Conservation (phyloP, 169 alveolate species). For the Babesia ovis region DNA sequence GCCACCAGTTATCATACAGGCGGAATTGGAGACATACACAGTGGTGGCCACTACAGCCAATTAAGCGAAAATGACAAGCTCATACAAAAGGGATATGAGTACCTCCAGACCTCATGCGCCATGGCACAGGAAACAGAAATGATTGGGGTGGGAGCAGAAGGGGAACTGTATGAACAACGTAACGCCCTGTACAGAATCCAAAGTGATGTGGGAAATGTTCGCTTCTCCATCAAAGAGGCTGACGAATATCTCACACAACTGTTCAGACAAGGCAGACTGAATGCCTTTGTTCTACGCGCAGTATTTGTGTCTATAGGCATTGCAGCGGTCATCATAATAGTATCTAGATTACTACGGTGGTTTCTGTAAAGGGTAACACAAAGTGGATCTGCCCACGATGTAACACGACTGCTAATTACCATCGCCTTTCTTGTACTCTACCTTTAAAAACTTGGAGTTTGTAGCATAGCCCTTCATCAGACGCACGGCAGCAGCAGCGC, state of each 20-base stretch:
- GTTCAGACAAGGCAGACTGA: slow-evolving; percentile 64
- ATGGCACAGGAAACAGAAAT: slow-evolving; percentile 62
- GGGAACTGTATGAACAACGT: slow-evolving; percentile 51
- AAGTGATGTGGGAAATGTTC: slow-evolving; percentile 7
- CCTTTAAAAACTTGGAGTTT: slow-evolving; percentile 85
- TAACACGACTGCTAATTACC: slow-evolving; percentile 16
- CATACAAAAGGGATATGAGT: slow-evolving; percentile 50
- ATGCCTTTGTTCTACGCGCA: slow-evolving; percentile 40
- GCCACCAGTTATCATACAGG: background rate
- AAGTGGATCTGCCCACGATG: background rate
- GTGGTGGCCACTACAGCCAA: slow-evolving; percentile 34
- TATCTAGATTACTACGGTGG: slow-evolving; percentile 23
- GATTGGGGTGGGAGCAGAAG: slow-evolving; percentile 54
- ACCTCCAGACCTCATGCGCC: slow-evolving; percentile 62
- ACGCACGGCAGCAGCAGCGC: slow-evolving; percentile 89
- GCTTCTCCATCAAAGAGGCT: slow-evolving; percentile 44
- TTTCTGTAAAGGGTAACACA: background rate
- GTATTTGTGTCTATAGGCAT: slow-evolving; percentile 28
- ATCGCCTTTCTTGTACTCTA: slow-evolving; percentile 84
- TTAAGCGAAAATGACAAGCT: slow-evolving; percentile 43
- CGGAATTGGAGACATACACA: slow-evolving; percentile 1
- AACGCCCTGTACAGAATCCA: slow-evolving; percentile 39
- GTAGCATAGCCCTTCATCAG: slow-evolving; percentile 88
- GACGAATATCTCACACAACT: slow-evolving; percentile 60
- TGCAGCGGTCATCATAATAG: slow-evolving; percentile 27